A percentile compares a stretch with the other conserved stretches of the same genome.
Conservation (phyloP, 176 grass and related monocot genomes). For the Cenchrus americanus region DNA sequence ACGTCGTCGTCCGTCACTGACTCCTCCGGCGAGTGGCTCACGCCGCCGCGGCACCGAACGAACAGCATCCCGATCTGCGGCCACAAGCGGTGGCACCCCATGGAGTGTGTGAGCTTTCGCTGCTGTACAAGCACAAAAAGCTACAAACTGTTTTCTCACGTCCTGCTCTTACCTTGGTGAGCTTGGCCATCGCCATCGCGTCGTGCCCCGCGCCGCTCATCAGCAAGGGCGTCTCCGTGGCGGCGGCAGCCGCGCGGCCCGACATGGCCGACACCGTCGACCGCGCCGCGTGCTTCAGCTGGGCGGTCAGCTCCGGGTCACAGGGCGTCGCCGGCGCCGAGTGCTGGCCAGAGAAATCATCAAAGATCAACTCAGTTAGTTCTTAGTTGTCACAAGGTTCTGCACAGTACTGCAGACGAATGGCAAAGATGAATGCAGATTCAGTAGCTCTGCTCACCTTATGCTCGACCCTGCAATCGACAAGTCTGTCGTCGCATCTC, state of each 20-base stretch:
- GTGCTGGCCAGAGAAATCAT: constrained; percentile 53
- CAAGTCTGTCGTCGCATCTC: constrained; percentile 68
- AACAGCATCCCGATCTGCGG: constrained; percentile 85
- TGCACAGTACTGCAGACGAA: too few relatives aligned
- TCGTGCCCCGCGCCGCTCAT: constrained; percentile 99
- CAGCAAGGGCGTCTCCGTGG: constrained; percentile 62
- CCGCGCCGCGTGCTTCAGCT: constrained; percentile 61
- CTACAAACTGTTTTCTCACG: background rate
- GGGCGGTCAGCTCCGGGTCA: constrained; percentile 58
- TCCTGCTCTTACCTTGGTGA: constrained; percentile 56
- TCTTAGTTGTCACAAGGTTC: background rate
- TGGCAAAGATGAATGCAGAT: background rate
- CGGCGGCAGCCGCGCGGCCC: background rate
- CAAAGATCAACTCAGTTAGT: background rate
- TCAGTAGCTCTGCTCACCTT: constrained; percentile 48
- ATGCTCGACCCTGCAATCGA: constrained; percentile 71
- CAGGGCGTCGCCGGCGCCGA: constrained; percentile 66
- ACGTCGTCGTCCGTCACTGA: constrained; percentile 78
- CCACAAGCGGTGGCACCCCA: background rate
- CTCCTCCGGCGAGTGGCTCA: constrained; percentile 96
- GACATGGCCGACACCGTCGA: constrained; percentile 47
- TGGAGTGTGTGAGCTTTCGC: background rate
- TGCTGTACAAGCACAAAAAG: background rate
- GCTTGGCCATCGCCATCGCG: constrained; percentile 86
- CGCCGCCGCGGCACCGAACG: constrained; percentile 78